A percentile compares a stretch with the other conserved stretches of the same genome.
These are phyloP conservation scores for Nothophoma quercina DNA, from an alignment of 2,329 filamentous ascomycete species.

Conservation along the genomic window DNA sequence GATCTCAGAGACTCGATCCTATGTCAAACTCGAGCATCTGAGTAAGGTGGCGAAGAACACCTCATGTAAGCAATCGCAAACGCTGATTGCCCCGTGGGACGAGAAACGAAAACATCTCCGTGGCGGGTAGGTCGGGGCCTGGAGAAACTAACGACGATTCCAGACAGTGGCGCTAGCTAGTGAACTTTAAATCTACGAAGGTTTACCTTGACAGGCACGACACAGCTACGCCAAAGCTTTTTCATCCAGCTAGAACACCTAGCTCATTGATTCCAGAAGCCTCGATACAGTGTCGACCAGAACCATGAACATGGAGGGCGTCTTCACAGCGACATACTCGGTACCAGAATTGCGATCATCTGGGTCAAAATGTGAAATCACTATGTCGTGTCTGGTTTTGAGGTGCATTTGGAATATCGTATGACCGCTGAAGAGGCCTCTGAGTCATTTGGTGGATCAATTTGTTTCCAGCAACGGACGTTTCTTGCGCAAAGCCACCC, in stretches of 20 bases:
- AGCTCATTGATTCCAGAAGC: conserved; percentile 10
- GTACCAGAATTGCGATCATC: not conserved
- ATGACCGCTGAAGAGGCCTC: not conserved
- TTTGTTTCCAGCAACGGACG: conserved; percentile 1
- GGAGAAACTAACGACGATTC: not conserved
- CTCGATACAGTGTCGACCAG: conserved; percentile 3
- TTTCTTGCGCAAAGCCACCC: conserved; percentile 11
- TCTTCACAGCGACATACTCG: not conserved
- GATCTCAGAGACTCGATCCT: not conserved
- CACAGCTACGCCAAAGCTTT: conserved; percentile 2
- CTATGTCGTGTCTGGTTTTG: not conserved
- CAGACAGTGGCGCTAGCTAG: conserved; percentile 9
- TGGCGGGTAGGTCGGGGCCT: not conserved
- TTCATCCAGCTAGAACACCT: conserved; percentile 6
- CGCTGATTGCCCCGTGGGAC: not conserved
- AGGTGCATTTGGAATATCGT: not conserved
- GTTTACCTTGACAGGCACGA: conserved; percentile 12
- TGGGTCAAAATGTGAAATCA: not conserved
- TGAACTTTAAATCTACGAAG: conserved; percentile 1
- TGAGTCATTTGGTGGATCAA: conserved; percentile 5
- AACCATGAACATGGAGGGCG: not conserved
- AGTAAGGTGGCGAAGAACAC: not conserved
- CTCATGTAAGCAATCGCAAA: conserved; percentile 1
- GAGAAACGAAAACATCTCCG: not conserved
- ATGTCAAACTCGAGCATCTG: not conserved